These are phyloP conservation scores for Penicillium cataractarum DNA, from an alignment of 495 filamentous ascomycete genomes.

Conservation along the genomic window DNA sequence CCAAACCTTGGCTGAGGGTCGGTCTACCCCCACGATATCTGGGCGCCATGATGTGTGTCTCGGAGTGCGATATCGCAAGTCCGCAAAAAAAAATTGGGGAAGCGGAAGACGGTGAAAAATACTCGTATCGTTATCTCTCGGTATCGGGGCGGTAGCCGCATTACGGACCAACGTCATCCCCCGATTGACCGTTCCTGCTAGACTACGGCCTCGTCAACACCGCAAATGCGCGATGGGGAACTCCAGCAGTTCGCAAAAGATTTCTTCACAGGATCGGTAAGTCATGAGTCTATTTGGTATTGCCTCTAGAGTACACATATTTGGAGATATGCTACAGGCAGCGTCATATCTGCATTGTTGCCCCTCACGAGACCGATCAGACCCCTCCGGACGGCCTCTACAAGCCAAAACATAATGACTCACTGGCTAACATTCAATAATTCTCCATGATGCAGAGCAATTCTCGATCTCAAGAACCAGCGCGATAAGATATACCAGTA, in stretches of 20 bases:
- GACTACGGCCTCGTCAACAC: constrained; percentile 24
- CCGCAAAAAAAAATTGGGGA: constrained; percentile 26
- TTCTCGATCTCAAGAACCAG: constrained; percentile 95
- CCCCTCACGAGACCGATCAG: constrained; percentile 32
- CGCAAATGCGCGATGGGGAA: constrained; percentile 65
- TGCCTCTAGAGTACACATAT: neutral
- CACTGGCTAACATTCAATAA: constrained; percentile 7
- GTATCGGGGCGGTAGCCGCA: constrained; percentile 18
- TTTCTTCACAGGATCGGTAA: constrained; percentile 73
- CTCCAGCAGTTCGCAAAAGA: constrained; percentile 64
- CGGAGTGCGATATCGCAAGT: constrained; percentile 19
- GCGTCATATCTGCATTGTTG: neutral
- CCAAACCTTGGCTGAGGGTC: constrained; percentile 56
- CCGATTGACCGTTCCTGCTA: neutral
- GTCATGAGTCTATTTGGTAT: neutral
- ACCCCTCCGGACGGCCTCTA: constrained; percentile 20
- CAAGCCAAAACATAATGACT: neutral
- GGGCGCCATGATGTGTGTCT: constrained; percentile 31
- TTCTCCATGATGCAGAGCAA: constrained; percentile 61
- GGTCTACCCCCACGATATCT: constrained; percentile 48
- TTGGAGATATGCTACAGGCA: neutral
- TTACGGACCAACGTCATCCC: constrained; percentile 33
- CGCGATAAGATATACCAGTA: constrained; percentile 96
- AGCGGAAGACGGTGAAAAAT: constrained; percentile 24
- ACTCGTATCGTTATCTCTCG: constrained; percentile 18